A percentile compares a stretch with the other conserved stretches of the same genome.
Conservation (phyloP, 805 yeast species). For the Ogataea polymorpha region DNA sequence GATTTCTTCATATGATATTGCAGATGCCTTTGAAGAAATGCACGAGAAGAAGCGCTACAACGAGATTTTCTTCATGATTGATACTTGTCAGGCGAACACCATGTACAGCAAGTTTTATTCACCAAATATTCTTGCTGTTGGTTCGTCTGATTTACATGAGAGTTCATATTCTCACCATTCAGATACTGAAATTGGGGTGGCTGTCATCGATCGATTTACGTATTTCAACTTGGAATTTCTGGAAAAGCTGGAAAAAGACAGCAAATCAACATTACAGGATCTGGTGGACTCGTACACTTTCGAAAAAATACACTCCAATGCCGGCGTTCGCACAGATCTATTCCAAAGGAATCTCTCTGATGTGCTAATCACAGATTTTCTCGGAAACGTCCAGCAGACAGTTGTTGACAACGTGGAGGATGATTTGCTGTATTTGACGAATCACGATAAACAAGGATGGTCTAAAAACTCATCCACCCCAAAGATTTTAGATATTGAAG, state of each 20-base stretch:
- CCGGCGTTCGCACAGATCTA: conserved; percentile 87
- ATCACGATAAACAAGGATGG: conserved; percentile 31
- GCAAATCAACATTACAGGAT: conserved; percentile 74
- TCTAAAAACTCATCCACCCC: neutral
- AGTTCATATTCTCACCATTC: conserved; percentile 94
- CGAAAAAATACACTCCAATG: conserved; percentile 83
- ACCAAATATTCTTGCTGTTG: conserved; percentile 90
- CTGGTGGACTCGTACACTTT: conserved; percentile 80
- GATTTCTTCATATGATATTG: conserved; percentile 90
- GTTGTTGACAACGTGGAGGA: conserved; percentile 53
- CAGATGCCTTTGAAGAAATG: conserved; percentile 97
- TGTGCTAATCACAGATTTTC: conserved; percentile 85
- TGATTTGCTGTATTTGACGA: conserved; percentile 40
- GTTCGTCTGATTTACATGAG: conserved; percentile 84
- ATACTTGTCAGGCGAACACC: conserved; percentile 98
- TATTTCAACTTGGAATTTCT: conserved; percentile 85
- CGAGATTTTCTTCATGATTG: conserved; percentile 95
- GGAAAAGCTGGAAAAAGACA: conserved; percentile 73
- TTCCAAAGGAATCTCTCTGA: conserved; percentile 62
- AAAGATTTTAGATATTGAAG: neutral
- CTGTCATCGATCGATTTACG: conserved; percentile 95
- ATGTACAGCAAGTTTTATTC: conserved; percentile 92
- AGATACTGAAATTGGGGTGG: conserved; percentile 94
- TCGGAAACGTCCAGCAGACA: conserved; percentile 86
- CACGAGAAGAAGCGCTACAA: conserved; percentile 92